Evolutionary conservation across 768 basidiomycete genomes (phyloP), one percentile per base, ranked within the genome.

Genomic region (Phaeotremella fagi): DNA sequence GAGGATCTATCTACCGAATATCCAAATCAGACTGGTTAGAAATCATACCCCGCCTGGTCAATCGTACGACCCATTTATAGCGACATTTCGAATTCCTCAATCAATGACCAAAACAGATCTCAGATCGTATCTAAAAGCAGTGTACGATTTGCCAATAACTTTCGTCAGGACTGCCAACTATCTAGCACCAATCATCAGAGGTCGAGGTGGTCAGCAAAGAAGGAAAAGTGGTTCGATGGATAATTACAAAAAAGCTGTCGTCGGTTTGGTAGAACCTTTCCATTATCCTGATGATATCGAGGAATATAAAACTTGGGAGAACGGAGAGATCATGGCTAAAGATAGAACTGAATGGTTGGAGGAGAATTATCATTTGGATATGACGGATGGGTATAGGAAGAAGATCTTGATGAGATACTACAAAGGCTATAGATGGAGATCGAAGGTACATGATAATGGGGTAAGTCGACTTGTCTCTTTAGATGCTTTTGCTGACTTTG

Each of bases 131-230:
- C 82, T 97, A 43, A 76, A 77, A 47, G 81, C 89, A 28, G 81
- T 85, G n/a, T 97, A 97, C 63, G 87, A 88, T 56, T 83, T 97
- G 42, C 78, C 84, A 66, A 86, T 87, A 54, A 94, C 90, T 5
- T 95, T 92, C 73, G 89, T 97, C 57, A 88, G 91, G 47, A 97
- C 91, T n/a, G 87, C 88, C 79, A 88, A 87, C 77, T 89, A 90
- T 64, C 77, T 85, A 54, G 81, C 85, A 0, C 82, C 84, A 38
- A 64, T 81, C 18, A 67, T 69, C 11, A 75, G 79, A 15, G 38
- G 49, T 6, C 54, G 57, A 5, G 50, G 45, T 7, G 66, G 63
- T 3, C 52, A 56, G 15, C 12, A 55, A 22, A 46, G 25, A 16
- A 52, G 61, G 23, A 53, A 63, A 50, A 49, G 49, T 3, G 72